Evolutionary conservation across 2,329 filamentous ascomycete genomes (phyloP), one percentile per base, ranked within the genome.

Genomic region (Emergomyces orientalis): DNA sequence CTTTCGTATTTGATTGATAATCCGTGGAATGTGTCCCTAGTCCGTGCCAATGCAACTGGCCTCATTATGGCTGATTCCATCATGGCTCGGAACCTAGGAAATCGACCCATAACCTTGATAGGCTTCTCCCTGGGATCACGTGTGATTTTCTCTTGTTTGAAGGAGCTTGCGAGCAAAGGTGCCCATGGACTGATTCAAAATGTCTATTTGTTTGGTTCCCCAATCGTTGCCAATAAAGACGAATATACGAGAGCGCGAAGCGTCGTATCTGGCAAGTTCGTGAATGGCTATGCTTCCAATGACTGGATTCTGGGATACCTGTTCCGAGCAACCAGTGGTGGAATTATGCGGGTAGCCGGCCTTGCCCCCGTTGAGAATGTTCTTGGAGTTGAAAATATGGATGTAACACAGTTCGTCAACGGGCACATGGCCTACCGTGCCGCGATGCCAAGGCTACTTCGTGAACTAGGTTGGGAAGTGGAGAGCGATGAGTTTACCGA

Each of bases 251-350:
- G 84, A 69, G 89, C 88, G 11, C 86, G 88, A 62, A 88, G 88
- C n/a, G 87, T 96, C 2, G 89, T 97, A 3, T 84, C 90, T 8
- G 94, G 94, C n/a, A 85, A 92, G 51, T 96, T 97, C 68, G 86
- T 99, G 67, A 99, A 96, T 71, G 94, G 90, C 19, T 99, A 92
- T 77, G 90, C 94, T 68, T 88, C 84, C 57, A 97, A 94, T 73
- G 94, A 99, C 77, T 99, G 94, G 94, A 97, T 99, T 70, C 77
- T 99, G 59, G 91, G 86, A 17, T 99, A 99, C 73, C 85, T 99
- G 1, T 99, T 99, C 82, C 89, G 94, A 17, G 84, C 96, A 51
- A 99, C 94, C 2, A 89, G 88, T 68, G 94, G 94, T 67, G 94
- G 94, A 52, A 93, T 97, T 70, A 88, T 91, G 75, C 86, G 88